Percentiles rank a stretch among this genome's conserved stretches.
Conservation (phyloP, 2,329 filamentous ascomycete genomes). For the Trichoderma oligosporum region DNA sequence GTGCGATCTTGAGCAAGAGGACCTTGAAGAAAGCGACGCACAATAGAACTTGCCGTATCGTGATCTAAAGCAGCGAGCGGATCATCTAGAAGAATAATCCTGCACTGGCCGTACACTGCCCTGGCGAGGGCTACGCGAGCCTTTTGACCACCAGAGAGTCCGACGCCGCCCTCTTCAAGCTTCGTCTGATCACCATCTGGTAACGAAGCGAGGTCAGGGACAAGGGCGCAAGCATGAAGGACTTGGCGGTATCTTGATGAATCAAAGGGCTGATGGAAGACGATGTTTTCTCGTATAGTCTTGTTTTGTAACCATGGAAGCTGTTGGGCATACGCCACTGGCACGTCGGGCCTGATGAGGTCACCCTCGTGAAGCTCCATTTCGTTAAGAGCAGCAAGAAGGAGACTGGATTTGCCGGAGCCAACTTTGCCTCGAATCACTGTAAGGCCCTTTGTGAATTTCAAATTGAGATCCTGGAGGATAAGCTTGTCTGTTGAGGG, state of each 20-base stretch:
- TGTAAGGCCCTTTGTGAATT: conserved; percentile 49
- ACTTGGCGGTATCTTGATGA: conserved; percentile 54
- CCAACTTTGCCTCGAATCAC: conserved; percentile 58
- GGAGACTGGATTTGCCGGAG: conserved; percentile 57
- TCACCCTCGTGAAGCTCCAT: conserved; percentile 61
- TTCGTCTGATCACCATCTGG: conserved; percentile 55
- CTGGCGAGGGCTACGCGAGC: conserved; percentile 60
- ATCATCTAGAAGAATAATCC: conserved; percentile 58
- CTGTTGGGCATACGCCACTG: conserved; percentile 55
- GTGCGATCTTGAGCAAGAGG: conserved; percentile 61
- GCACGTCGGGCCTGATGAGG: conserved; percentile 45
- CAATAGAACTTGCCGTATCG: conserved; percentile 55
- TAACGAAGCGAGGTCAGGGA: conserved; percentile 54
- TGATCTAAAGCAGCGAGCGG: conserved; percentile 62
- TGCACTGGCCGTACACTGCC: conserved; percentile 56
- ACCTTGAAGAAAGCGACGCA: conserved; percentile 59
- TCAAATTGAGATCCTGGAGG: conserved; percentile 44
- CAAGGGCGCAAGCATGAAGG: conserved; percentile 57
- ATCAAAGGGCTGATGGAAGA: conserved; percentile 58
- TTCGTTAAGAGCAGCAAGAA: conserved; percentile 58
- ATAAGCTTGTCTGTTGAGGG: conserved; percentile 60
- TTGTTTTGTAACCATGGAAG: conserved; percentile 64
- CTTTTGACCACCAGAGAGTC: conserved; percentile 61
- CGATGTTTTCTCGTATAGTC: conserved; percentile 61
- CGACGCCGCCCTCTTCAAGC: conserved; percentile 60